Base-by-base conservation (phyloP, 1,284 basidiomycete species). In the Trametes versicolor region DNA sequence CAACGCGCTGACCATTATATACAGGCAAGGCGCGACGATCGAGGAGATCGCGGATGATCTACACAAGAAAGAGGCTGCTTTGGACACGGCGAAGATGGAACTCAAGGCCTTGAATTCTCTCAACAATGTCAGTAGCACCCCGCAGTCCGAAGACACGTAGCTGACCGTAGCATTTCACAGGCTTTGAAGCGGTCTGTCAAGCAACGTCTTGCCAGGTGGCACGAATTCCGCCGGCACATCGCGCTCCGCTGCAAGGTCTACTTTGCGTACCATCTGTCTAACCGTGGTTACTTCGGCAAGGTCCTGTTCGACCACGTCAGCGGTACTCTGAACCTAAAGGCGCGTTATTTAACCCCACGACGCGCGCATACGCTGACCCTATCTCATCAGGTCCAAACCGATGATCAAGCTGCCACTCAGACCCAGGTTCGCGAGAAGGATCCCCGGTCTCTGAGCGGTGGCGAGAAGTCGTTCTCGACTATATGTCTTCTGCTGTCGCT, bases 391-490 rank as follows among this genome's bases (percentile, higher is more conserved):
- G 90, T 94, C 25, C 88, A 92, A 81, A 93, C 92, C 9, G 91
- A 94, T 66, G 91, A 94, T 69, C 90, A 93, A 75, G 82, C 84
- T 17, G 79, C 83, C 32, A 91, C 87, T 3, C 87, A 90, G 75
- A 85, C 89, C 74, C 81, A 77, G 57, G 79, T 74, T 32, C 75
- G 81, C 54, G 87, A 93, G 70, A 95, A 94, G 77, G 93, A 95
- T 73, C 90, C 94, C 4, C 87, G 88, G 49, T 90, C 92, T 32
- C 85, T 99, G 19, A 93, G 91, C 74, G 97, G 97, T 54, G 97
- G 97, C 48, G 97, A 99, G 79, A 97, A 98, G 75, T 97, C 95
- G 6, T 99, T 98, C 80, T 94, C 96, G 7, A 99, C 98, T 0
- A 96, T 99, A 68, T 97, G 95, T 71, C 79, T 99, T 58, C 81